phyloP scores from a whole-genome alignment of 2,329 filamentous ascomycete genomes.

The Ophiocordyceps robertsii region DNA sequence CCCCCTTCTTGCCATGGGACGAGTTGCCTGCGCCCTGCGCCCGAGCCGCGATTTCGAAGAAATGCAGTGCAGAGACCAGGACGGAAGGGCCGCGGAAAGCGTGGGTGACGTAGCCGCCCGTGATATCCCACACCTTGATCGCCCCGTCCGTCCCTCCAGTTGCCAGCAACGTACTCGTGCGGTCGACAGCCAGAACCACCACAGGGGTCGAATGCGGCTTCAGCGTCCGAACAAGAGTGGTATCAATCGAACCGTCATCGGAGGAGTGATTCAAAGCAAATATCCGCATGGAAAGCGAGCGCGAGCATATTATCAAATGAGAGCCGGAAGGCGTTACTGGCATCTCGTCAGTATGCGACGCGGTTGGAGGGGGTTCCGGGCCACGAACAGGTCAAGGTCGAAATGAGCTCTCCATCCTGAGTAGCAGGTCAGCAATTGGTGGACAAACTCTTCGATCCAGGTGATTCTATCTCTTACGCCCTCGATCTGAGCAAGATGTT shows the following conservation, averaged over 20 bases:
- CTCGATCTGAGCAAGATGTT: conserved; percentile 73
- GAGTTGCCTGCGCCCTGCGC: conserved; percentile 13
- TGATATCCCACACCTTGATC: conserved; percentile 95
- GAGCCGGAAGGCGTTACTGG: conserved; percentile 76
- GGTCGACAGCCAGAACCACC: conserved; percentile 71
- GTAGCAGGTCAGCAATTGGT: background rate
- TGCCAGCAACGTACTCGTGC: conserved; percentile 77
- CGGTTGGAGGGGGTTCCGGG: background rate
- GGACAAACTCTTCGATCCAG: background rate
- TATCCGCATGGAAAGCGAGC: conserved; percentile 91
- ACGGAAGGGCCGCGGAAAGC: conserved; percentile 90
- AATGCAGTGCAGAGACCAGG: conserved; percentile 78
- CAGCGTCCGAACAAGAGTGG: conserved; percentile 61
- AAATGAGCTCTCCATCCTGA: conserved; percentile 68
- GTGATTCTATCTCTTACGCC: conserved; percentile 42
- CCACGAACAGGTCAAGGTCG: conserved; percentile 50
- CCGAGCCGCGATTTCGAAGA: conserved; percentile 61
- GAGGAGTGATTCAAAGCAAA: conserved; percentile 55
- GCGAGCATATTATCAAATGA: conserved; percentile 81
- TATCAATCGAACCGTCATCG: conserved; percentile 43
- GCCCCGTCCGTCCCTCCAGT: conserved; percentile 88
- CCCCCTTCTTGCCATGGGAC: conserved; percentile 21
- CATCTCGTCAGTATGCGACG: conserved; percentile 5
- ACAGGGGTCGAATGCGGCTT: conserved; percentile 89
- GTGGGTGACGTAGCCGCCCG: conserved; percentile 81